Percentiles rank a stretch among this genome's conserved stretches.
Evolutionary conservation across 225 moss, liverwort and hornwort genomes (phyloP).

Genomic region (Pleurozium schreberi): DNA sequence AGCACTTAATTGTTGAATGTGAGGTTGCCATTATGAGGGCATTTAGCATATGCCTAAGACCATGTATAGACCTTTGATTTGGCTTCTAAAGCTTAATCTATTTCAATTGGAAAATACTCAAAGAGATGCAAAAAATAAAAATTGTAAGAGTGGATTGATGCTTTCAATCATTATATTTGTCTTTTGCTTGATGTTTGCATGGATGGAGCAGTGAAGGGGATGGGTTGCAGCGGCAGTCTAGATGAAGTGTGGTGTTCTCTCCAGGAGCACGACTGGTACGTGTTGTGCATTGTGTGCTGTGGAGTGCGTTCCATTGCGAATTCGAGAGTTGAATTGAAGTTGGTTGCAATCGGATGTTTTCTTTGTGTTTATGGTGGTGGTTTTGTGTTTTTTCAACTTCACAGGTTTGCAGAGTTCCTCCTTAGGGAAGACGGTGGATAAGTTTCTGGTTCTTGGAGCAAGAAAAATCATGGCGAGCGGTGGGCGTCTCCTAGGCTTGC

Average conservation of each 20-base stretch:
- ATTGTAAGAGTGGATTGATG: no score
- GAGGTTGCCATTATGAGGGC: no score
- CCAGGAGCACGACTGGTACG: conserved; percentile 4
- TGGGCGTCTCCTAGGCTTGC: conserved; percentile 26
- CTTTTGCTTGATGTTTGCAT: no score
- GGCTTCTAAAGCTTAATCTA: no score
- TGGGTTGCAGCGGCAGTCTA: background rate
- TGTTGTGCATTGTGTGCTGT: background rate
- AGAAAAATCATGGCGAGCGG: conserved; percentile 17
- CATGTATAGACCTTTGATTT: no score
- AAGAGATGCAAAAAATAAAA: no score
- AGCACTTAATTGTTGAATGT: no score
- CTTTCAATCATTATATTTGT: no score
- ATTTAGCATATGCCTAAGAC: no score
- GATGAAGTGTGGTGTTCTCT: conserved; percentile 23
- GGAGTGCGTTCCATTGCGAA: background rate
- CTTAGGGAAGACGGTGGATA: background rate
- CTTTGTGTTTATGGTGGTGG: background rate
- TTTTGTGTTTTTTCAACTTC: background rate
- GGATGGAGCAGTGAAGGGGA: background rate
- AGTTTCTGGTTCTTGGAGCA: background rate
- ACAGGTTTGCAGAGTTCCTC: background rate
- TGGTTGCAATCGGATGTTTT: background rate
- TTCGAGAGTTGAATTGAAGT: background rate
- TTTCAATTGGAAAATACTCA: no score